A percentile compares a stretch with the other conserved stretches of the same genome.
Evolutionary conservation across 768 basidiomycete genomes (phyloP).

Genomic region (Rhodotorula graminis): DNA sequence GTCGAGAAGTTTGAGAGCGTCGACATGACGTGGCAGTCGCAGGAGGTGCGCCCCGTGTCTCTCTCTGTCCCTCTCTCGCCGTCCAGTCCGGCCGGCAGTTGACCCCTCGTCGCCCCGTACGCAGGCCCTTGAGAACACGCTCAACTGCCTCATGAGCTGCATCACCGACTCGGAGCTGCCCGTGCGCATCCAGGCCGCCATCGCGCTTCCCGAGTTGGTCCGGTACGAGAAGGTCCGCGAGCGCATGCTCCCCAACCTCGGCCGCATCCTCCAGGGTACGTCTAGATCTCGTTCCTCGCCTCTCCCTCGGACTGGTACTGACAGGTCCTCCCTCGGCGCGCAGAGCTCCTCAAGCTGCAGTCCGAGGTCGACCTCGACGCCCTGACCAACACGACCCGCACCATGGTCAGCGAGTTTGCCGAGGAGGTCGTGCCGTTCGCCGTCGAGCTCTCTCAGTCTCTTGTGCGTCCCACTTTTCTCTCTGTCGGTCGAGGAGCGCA

Average conservation of each 20-base stretch:
- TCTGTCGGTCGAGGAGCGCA: background rate
- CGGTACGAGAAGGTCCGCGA: conserved; percentile 57
- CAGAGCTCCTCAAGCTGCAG: conserved; percentile 54
- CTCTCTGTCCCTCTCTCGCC: background rate
- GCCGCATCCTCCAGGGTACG: conserved; percentile 78
- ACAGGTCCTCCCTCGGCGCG: too few relatives aligned
- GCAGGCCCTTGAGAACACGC: conserved; percentile 62
- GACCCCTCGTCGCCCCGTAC: background rate
- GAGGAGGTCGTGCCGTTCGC: conserved; percentile 79
- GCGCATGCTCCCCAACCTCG: conserved; percentile 69
- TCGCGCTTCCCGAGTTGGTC: conserved; percentile 74
- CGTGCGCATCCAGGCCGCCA: conserved; percentile 74
- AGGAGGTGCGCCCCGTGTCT: conserved; percentile 53
- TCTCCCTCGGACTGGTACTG: background rate
- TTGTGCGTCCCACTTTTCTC: conserved; percentile 54
- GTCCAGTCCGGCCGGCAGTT: too few relatives aligned
- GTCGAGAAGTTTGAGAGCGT: conserved; percentile 67
- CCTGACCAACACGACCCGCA: conserved; percentile 74
- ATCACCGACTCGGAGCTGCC: conserved; percentile 75
- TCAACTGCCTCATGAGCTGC: conserved; percentile 61
- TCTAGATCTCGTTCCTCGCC: too few relatives aligned
- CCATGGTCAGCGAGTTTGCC: conserved; percentile 79
- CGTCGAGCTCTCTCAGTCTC: conserved; percentile 67
- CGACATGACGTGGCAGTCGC: conserved; percentile 62
- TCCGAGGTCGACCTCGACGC: conserved; percentile 86